Percentiles rank a stretch among this genome's conserved stretches.
Evolutionary conservation across 179 eudicot genomes (phyloP).

Genomic region (Amaranthus tricolor): DNA sequence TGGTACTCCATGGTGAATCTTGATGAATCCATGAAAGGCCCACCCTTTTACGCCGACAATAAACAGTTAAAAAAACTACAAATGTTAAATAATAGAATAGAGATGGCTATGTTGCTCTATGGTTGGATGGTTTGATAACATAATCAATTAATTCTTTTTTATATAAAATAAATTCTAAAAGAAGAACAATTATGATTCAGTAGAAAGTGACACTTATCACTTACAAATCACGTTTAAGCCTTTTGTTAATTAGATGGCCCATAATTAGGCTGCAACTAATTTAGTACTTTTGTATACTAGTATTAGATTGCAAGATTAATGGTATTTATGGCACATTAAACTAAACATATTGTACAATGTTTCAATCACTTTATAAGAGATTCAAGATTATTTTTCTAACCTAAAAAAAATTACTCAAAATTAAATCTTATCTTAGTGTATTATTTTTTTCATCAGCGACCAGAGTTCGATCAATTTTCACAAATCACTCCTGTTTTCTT

Average conservation of each 20-base stretch:
- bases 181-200: background rate
- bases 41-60: conserved; percentile 4
- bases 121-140: conserved; percentile 10
- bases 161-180: background rate
- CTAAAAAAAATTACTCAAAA: too few species aligned
- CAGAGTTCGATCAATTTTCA: too few species aligned
- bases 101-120: background rate
- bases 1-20: background rate
- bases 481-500: too few species aligned
- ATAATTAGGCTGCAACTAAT: background rate
- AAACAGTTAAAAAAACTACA: background rate
- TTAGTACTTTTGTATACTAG: background rate
- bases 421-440: too few species aligned
- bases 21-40: conserved; percentile 2
- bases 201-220: background rate
- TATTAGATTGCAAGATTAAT: background rate
- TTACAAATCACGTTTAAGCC: background rate
- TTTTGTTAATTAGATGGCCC: background rate
- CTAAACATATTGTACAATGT: too few species aligned
- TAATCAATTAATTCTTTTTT: background rate
- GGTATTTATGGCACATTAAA: background rate
- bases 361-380: too few species aligned
- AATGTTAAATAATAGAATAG: background rate
- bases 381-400: too few species aligned
- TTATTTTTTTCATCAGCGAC: too few species aligned